Conservation (phyloP, 208 protist species). For the Tritrichomonas musculus region DNA sequence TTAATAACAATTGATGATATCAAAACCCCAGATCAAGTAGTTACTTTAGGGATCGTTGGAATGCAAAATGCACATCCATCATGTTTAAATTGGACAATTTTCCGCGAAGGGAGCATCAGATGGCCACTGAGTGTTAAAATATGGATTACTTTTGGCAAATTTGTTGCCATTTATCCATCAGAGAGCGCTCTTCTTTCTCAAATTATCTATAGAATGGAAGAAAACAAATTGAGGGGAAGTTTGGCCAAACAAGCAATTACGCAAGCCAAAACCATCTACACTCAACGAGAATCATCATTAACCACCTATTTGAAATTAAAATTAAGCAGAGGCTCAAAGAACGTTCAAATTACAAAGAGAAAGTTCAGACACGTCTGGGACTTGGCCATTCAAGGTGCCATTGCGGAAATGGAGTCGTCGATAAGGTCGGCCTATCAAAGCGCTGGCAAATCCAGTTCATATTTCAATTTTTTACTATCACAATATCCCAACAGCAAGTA, state of each 20-base stretch:
- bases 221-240: neutral
- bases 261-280: neutral
- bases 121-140: neutral
- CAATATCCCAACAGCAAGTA: neutral
- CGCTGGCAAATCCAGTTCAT: neutral
- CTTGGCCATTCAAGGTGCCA: neutral
- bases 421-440: neutral
- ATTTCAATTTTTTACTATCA: neutral
- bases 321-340: neutral
- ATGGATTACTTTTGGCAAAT: neutral
- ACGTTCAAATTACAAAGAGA: neutral
- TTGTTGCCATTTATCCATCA: neutral
- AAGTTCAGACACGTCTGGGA: slow-evolving; percentile 1
- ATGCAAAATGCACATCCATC: neutral
- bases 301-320: neutral
- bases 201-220: neutral
- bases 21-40: neutral
- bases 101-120: neutral
- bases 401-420: neutral
- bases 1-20: neutral
- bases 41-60: neutral
- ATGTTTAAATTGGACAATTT: neutral
- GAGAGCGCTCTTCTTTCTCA: neutral
- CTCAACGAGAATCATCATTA: neutral
- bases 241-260: neutral